Conservation (phyloP, 148 eudicot species). For the Rhododendron vialii region DNA sequence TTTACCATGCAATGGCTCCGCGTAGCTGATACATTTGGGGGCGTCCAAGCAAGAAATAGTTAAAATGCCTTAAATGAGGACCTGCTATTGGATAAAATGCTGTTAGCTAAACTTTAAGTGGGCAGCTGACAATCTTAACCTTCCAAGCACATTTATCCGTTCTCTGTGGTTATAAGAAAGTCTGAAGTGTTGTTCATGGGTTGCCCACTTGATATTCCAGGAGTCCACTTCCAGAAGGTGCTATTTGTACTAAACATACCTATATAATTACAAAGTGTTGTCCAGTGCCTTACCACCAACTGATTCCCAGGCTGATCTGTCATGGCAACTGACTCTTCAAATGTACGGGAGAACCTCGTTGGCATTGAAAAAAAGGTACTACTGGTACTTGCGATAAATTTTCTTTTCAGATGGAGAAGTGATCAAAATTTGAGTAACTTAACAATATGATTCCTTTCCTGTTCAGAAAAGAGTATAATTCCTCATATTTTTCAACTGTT, state of each 20-base stretch:
- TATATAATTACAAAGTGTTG: slow-evolving; percentile 66
- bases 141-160: not conserved
- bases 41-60: not conserved
- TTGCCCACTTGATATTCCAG: slow-evolving; percentile 31
- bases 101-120: not conserved
- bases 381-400: not conserved
- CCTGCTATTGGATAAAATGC: not conserved
- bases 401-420: not conserved
- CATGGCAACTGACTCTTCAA: slow-evolving; percentile 86
- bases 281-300: slow-evolving; percentile 40
- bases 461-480: not conserved
- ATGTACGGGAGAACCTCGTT: slow-evolving; percentile 70
- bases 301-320: slow-evolving; percentile 63
- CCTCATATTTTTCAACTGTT: not conserved
- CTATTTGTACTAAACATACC: slow-evolving; percentile 89
- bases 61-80: not conserved
- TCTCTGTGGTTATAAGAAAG: not conserved
- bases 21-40: not conserved
- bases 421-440: not conserved
- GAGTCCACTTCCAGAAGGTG: slow-evolving; percentile 82
- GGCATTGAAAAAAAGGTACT: slow-evolving; percentile 58
- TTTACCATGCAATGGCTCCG: not conserved
- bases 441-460: not conserved
- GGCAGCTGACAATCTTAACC: not conserved
- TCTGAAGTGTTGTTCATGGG: not conserved